phyloP scores from a whole-genome alignment of 2,329 filamentous ascomycete genomes.

The Calonectria pseudoturangicola region DNA sequence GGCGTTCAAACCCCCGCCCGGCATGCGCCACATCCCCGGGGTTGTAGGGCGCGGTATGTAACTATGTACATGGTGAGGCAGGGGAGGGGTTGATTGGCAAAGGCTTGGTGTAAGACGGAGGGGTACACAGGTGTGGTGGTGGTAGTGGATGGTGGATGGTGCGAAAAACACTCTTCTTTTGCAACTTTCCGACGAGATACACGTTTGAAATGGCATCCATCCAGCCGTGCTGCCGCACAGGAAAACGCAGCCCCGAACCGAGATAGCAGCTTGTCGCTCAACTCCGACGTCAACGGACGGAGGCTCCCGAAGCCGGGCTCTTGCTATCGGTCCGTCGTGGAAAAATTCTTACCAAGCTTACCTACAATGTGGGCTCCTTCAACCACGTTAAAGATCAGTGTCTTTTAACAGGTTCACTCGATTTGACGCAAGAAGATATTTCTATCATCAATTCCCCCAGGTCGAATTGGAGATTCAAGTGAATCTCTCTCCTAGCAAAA shows the following conservation, averaged over 20 bases:
- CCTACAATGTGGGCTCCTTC: not conserved
- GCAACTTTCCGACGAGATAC: not conserved
- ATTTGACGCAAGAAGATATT: conserved; percentile 13
- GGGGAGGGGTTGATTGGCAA: not conserved
- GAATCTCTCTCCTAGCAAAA: not conserved
- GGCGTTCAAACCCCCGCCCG: conserved; percentile 5
- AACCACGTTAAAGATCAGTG: conserved; percentile 21
- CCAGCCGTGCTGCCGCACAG: conserved; percentile 16
- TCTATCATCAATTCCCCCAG: conserved; percentile 13
- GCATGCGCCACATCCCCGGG: conserved; percentile 30
- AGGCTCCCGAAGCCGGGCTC: conserved; percentile 36
- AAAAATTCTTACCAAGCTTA: conserved; percentile 22
- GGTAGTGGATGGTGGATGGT: not conserved
- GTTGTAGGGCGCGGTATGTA: not conserved
- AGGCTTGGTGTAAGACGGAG: conserved; percentile 20
- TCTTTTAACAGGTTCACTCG: conserved; percentile 13
- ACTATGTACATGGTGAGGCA: conserved; percentile 3
- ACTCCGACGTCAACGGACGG: conserved; percentile 36
- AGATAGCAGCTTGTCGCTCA: conserved; percentile 25
- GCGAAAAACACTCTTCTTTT: conserved; percentile 16
- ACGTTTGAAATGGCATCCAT: not conserved
- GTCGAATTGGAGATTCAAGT: conserved; percentile 16
- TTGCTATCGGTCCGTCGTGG: conserved; percentile 33
- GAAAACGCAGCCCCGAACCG: not conserved
- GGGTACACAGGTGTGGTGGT: not conserved